These are phyloP conservation scores for Ceratobasidium sp. DNA, from an alignment of 1,284 basidiomycete genomes.

Conservation along the genomic window DNA sequence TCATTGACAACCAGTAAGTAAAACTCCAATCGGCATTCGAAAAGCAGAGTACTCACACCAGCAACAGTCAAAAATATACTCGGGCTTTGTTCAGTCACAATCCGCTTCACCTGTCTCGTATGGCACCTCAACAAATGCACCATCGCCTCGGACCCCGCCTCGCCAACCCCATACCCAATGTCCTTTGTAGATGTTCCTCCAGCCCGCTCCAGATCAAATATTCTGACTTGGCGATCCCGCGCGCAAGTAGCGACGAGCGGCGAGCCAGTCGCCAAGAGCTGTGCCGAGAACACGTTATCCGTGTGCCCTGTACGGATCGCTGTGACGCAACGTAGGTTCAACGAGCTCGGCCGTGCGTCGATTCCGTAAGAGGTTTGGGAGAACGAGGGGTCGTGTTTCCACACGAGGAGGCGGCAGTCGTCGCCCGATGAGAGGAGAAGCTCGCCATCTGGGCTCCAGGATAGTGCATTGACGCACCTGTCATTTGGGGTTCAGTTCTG, in stretches of 20 bases:
- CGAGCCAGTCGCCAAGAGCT: constrained; percentile 78
- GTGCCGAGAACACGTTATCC: constrained; percentile 86
- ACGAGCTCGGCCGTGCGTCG: constrained; percentile 52
- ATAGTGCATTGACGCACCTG: constrained; percentile 81
- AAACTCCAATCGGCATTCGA: constrained; percentile 6
- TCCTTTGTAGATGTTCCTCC: constrained; percentile 53
- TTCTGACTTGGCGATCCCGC: constrained; percentile 79
- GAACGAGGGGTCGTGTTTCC: constrained; percentile 48
- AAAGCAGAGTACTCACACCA: constrained; percentile 61
- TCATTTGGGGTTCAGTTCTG: constrained; percentile 5
- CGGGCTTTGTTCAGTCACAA: constrained; percentile 82
- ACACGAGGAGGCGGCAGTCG: constrained; percentile 71
- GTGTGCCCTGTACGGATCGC: constrained; percentile 80
- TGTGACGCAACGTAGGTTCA: constrained; percentile 69
- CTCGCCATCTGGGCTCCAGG: constrained; percentile 79
- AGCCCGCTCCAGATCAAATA: constrained; percentile 75
- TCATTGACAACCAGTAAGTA: neutral
- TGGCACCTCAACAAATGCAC: constrained; percentile 70
- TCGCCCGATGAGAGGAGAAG: constrained; percentile 81
- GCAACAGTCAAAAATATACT: constrained; percentile 84
- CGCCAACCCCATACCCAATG: constrained; percentile 46
- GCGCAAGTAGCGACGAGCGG: constrained; percentile 76
- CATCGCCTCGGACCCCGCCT: constrained; percentile 50
- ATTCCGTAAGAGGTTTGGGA: constrained; percentile 64
- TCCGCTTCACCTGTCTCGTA: constrained; percentile 69